Conservation (phyloP, 1,284 basidiomycete species). For the Puccinia horiana region DNA sequence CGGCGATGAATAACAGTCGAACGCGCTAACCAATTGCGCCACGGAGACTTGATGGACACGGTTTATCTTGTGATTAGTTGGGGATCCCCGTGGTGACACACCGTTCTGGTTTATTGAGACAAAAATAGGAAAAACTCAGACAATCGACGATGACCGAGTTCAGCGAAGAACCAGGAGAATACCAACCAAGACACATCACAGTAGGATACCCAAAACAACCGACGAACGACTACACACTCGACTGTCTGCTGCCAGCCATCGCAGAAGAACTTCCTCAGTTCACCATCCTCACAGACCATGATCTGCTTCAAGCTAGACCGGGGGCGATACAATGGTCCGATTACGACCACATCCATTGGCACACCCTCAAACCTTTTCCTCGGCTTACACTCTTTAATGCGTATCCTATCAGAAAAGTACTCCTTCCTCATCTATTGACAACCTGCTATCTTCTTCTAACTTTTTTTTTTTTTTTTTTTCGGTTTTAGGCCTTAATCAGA, state of each 20-base stretch:
- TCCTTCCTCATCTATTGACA: background rate
- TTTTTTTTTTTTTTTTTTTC: background rate
- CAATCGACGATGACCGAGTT: background rate
- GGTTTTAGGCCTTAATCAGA: conserved; percentile 32
- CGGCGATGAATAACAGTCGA: conserved; percentile 47
- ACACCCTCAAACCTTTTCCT: background rate
- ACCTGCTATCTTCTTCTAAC: background rate
- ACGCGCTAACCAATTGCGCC: conserved; percentile 50
- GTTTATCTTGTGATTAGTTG: too few relatives aligned
- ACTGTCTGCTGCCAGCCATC: conserved; percentile 3
- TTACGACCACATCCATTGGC: conserved; percentile 38
- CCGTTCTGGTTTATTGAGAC: too few relatives aligned
- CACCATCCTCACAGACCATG: background rate
- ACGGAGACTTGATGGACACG: conserved; percentile 50
- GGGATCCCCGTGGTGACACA: too few relatives aligned
- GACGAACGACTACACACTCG: background rate
- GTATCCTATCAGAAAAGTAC: conserved; percentile 43
- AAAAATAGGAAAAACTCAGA: too few relatives aligned
- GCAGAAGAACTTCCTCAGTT: background rate
- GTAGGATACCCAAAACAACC: background rate
- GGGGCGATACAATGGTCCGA: conserved; percentile 18
- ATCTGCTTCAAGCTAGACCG: background rate
- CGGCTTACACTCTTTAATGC: conserved; percentile 24
- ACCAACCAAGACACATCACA: conserved; percentile 4
- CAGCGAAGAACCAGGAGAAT: background rate